Evolutionary conservation across 192 early-diverging fungal species (phyloP), one percentile per base, ranked within the genome.

Genomic region (Powellomyces hirtus): DNA sequence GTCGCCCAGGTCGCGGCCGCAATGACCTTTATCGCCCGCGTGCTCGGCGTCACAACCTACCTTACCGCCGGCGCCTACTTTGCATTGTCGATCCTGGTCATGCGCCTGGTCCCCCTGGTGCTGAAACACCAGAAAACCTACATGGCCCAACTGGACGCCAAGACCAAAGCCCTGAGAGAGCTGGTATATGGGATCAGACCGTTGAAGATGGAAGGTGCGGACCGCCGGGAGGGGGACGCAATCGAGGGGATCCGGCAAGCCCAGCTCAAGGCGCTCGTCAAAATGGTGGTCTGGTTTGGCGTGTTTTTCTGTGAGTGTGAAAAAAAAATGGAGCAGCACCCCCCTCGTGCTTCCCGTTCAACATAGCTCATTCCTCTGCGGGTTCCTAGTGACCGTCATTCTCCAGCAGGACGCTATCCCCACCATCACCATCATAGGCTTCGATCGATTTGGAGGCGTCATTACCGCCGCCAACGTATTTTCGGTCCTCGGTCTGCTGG

Each of bases 21-120:
- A 2, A 29, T 42, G 16, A 14, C 7, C 26, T 56, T 66, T 13
- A 26, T 66, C 33, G 64, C 42, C 42, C 30, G 46, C 2, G 14
- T 56, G 27, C 30, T 66, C 11, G 52, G 52, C 24, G 29, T 49
- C 14, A 31, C 31, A 34, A 53, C 53, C 16, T 62, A 22, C 24
- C 57, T 60, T 5, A 56, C 66, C 40, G 49, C 50, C 34, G 72
- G 65, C 45, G 24, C 50, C 13, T 52, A 67, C 40, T 18, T 49
- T 11, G 7, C 31, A 2, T 51, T 60, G n/a, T 33, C 26, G 16
- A 66, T 40, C 14, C 6, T 71, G 0, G 40, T 22, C n/a, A 35
- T 38, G 7, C 42, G 24, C 6, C 26, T 70, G 26, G 34, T 18
- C 38, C 36, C 62, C 16, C 24, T 27, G 14, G 42, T 70, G 31